Base-by-base conservation (phyloP, 2,329 filamentous ascomycete species). In the Hymenoscyphus albidus region DNA sequence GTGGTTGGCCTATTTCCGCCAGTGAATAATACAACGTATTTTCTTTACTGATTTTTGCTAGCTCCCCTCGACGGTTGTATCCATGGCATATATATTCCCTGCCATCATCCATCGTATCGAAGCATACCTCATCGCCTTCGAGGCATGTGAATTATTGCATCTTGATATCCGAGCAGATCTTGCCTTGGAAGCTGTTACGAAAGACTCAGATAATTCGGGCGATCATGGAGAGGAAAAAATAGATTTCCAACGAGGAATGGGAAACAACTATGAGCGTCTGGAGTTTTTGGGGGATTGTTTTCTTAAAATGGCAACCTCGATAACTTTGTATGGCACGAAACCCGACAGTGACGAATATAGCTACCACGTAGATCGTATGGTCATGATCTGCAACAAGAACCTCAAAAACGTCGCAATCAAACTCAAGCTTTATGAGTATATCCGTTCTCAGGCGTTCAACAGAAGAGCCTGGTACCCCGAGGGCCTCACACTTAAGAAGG, bases 241-340 rank as follows among this genome's bases (percentile, higher is more conserved):
- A 61, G 91, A 93, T 70, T 87, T 93, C 58, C 90, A 93, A 70
- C 81, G 84, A 58, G 93, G 93, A 2, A 97, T 97, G 92, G 92
- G 93, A 1, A 89, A 88, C 48, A 98, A 98, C 71, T 99, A 99
- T 72, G 95, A 99, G 76, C 86, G 95, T 13, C 82, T 98, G 0
- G 95, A 99, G 73, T 96, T 97, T 65, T 82, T 98, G 1, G 95
- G 95, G 0, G 95, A 99, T 75, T 91, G 89, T 40, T 97, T 97
- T 72, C 82, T 99, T 65, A 99, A 99, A 77, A 94, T 97, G 88
- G 92, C 91, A 12, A 97, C 94, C 0, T 94, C 93, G 0, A 93
- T 99, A 62, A 88, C 93, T 0, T 81, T 96, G 0, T 98, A 90
- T 74, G 89, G 89, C 0, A 83, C 87, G 35, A 87, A 90, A 22